These are phyloP conservation scores for Pseudonectria foliicola DNA, from an alignment of 2,329 filamentous ascomycete genomes.

Conservation along the genomic window DNA sequence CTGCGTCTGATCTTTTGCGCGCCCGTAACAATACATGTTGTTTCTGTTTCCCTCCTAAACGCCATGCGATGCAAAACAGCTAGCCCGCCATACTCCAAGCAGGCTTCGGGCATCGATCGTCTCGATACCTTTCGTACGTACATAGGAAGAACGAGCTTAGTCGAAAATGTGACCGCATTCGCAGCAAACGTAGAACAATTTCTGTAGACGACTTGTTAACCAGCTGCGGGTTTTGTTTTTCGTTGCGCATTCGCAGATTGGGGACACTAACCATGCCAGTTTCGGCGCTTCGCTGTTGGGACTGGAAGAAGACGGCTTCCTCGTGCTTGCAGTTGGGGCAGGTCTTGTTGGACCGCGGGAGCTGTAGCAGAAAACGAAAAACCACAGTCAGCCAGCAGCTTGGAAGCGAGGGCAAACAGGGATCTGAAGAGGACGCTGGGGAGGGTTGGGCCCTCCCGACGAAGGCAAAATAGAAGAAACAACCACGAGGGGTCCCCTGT, in stretches of 20 bases:
- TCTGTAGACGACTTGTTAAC: slow-evolving; percentile 40
- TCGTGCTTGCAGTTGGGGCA: slow-evolving; percentile 81
- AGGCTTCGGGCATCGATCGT: slow-evolving; percentile 4
- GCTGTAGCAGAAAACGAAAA: slow-evolving; percentile 50
- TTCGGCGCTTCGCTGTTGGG: slow-evolving; percentile 91
- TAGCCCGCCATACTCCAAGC: slow-evolving; percentile 1
- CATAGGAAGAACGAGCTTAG: slow-evolving; percentile 31
- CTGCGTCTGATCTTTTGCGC: slow-evolving; percentile 3
- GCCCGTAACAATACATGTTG: slow-evolving; percentile 5
- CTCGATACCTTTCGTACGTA: slow-evolving; percentile 18
- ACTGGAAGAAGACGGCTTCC: slow-evolving; percentile 98
- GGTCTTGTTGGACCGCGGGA: slow-evolving; percentile 78
- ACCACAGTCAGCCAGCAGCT: slow-evolving; percentile 36
- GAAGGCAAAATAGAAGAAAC: neutral
- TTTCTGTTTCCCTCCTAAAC: slow-evolving; percentile 10
- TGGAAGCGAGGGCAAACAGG: slow-evolving; percentile 21
- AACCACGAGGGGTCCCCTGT: slow-evolving; percentile 3
- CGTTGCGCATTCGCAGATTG: neutral
- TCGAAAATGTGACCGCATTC: slow-evolving; percentile 84
- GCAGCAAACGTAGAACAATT: slow-evolving; percentile 92
- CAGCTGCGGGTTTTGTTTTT: neutral
- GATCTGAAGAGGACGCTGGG: slow-evolving; percentile 21
- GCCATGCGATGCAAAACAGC: slow-evolving; percentile 16
- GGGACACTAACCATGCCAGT: slow-evolving; percentile 82
- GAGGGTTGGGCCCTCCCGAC: slow-evolving; percentile 1